Evolutionary conservation across 345 rosid genomes (phyloP), one percentile per base, ranked within the genome.

Genomic region (Rhizophora apiculata): DNA sequence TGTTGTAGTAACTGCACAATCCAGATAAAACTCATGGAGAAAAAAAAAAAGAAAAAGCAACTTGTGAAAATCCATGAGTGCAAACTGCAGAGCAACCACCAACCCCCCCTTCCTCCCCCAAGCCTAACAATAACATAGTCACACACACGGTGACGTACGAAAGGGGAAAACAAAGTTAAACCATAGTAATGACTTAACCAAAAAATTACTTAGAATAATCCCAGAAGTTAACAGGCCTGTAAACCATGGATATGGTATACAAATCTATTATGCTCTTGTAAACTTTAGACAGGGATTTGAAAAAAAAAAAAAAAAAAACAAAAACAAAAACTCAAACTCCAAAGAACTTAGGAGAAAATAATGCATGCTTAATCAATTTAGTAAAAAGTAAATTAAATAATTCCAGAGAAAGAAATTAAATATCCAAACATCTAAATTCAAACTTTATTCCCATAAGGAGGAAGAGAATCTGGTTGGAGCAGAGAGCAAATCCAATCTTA

Each of bases 1-100:
- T 70, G 91, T 86, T 0, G 86, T 78, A 8, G 88, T 91, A 56
- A 89, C 97, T 91, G 85, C 85, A 83, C 20, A 79, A 67, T 60
- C 70, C 73, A 73, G 34, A 69, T 56, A 21, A 27, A 5, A 58
- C 61, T 11, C 22, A 60, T 70, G 58, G 56, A 32, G 24, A 24
- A 24, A 24, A 24, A 24, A 24, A 24, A 24, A 24, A 66, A 27
- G 3, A 57, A 65, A 63, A 46, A 53, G 37, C 31, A 60, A 22
- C 37, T 52, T 63, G 52, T 20, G 46, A 70, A 61, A 55, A n/a
- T 59, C 56, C 48, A 64, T 24, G 58, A 66, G 63, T 52, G 63
- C 54, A 13, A 43, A 43, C 49, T 13, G 49, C 49, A 43, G 18
- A 43, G 49, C 49, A 43, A 13, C 49, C 49, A 3, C 49, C 24